Evolutionary conservation across 176 grass and related monocot species (phyloP), one percentile per base, ranked within the genome.

Genomic region (Alloteropsis semialata): DNA sequence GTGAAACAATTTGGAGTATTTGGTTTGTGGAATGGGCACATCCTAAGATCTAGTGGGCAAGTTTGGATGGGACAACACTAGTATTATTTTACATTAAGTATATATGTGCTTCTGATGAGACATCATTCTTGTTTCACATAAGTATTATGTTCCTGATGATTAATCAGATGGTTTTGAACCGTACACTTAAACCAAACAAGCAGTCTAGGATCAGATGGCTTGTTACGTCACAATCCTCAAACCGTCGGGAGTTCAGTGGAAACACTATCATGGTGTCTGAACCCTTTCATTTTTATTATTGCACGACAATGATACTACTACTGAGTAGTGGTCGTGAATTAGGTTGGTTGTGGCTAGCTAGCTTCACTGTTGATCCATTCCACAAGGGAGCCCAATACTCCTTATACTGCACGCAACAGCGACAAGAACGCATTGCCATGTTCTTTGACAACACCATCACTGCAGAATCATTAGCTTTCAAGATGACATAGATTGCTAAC

Each of bases 191-290:
- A 64, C 15, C 60, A 61, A 61, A 30, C 11, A 16, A 32, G 58
- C 16, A 33, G 60, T 33, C 16, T 21, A 36, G 30, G 69, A 32
- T 50, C 16, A 19, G 8, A 49, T 33, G 69, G 27, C 50, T 8
- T 27, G 45, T 72, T 33, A 2, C 45, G 17, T 72, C 45, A 30
- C 69, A 33, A 49, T 72, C 43, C 43, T 72, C 69, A 19, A 64
- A 34, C 32, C 18, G 34, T 11, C n/a, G 56, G 19, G 45, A 49
- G 5, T 46, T 42, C 54, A 42, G 65, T 88, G 80, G 86, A 41
- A 6, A 67, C 58, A 71, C n/a, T 65, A 79, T 79, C 66, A 88
- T 79, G 75, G 12, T 74, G 75, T 67, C 86, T 44, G 72, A 76
- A 55, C 16, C 80, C 5, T 54, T 77, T 80, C 38, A 0, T 82